A percentile compares a stretch with the other conserved stretches of the same genome.
Conservation (phyloP, 2,329 filamentous ascomycete genomes). For the Albophoma yamanashiensis region DNA sequence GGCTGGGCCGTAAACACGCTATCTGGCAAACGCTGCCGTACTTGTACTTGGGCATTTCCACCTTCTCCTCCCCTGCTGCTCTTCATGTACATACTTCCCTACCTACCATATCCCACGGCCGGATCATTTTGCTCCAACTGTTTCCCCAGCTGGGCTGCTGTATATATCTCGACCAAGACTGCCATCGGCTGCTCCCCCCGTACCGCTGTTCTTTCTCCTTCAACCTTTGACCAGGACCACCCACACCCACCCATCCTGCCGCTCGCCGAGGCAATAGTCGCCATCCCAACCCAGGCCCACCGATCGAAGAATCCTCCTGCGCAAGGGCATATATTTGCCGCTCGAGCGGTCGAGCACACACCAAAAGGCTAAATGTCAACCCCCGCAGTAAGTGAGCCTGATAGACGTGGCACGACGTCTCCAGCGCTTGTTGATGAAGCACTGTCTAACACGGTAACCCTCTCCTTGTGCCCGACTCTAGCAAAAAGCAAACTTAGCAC, state of each 20-base stretch:
- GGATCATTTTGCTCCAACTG: not conserved
- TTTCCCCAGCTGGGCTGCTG: not conserved
- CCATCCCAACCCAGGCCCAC: not conserved
- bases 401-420: not conserved
- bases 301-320: not conserved
- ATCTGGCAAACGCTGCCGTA: not conserved
- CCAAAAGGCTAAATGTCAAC: conserved; percentile 10
- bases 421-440: not conserved
- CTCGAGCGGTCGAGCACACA: not conserved
- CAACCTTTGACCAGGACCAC: not conserved
- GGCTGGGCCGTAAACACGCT: not conserved
- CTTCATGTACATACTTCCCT: not conserved
- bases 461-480: conserved; percentile 7
- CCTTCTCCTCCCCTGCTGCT: not conserved
- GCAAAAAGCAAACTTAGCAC: conserved; percentile 32
- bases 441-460: not conserved
- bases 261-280: not conserved
- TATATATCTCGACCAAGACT: not conserved
- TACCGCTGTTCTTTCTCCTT: not conserved
- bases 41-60: not conserved
- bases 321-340: not conserved
- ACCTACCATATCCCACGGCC: not conserved
- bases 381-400: conserved; percentile 9
- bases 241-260: not conserved
- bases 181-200: not conserved